Conservation (phyloP, 345 rosid genomes). For the Aurinia saxatilis region DNA sequence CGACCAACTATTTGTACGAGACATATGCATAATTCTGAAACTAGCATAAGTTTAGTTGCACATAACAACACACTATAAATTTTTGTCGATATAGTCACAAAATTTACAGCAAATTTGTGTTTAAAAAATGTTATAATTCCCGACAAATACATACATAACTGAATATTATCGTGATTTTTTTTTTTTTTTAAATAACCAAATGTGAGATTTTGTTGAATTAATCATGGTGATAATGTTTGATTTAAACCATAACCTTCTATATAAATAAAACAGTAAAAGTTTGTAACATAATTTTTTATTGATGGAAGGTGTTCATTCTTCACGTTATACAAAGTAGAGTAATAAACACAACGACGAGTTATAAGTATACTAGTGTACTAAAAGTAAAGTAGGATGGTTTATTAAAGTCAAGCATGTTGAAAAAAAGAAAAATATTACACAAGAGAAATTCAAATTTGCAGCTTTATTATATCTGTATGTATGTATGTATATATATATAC, state of each 20-base stretch:
- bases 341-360: neutral
- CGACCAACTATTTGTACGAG: neutral
- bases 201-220: too few species aligned
- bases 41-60: too few species aligned
- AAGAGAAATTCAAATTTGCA: constrained; percentile 16
- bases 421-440: neutral
- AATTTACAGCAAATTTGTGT: too few species aligned
- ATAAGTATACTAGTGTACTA: neutral
- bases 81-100: too few species aligned
- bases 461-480: constrained; percentile 21
- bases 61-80: too few species aligned
- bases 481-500: constrained; percentile 18
- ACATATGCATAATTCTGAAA: neutral
- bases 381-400: neutral
- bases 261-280: too few species aligned
- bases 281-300: neutral
- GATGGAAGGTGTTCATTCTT: neutral
- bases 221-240: too few species aligned
- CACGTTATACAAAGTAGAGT: neutral
- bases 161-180: too few species aligned
- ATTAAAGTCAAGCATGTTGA: constrained; percentile 18
- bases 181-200: too few species aligned
- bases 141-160: too few species aligned
- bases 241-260: too few species aligned
- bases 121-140: too few species aligned